Evolutionary conservation across 2,329 filamentous ascomycete species (phyloP), one percentile per base, ranked within the genome.

Genomic region (Xylaria sp.): DNA sequence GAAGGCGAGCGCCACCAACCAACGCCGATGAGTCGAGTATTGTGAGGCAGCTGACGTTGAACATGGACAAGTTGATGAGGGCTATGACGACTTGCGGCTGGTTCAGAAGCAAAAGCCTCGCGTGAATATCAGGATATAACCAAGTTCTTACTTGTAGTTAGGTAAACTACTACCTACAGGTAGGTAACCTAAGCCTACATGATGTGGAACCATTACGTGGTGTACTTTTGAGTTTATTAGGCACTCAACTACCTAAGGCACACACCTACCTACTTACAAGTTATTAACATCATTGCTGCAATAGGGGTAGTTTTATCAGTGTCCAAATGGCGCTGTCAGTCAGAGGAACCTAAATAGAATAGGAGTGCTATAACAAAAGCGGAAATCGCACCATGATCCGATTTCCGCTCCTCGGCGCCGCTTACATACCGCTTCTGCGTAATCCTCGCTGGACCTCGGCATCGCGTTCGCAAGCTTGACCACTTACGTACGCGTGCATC

Each of bases 391-490:
- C 31, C 3, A 23, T 15, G 6, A 7, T 17, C 31, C 53, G 53
- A 38, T 56, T 36, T n/a, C 23, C 53, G 53, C 53, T 56, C 31
- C 33, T 36, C 20, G 17, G 49, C 17, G 17, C 44, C 48, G 6
- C 48, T 53, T 31, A n/a, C 26, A 33, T 17, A n/a, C 4, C 48
- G 13, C 38, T 40, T 17, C 38, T 40, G 15, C 48, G 11, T 28
- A 23, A 57, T 40, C 53, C 20, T 15, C 28, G 28, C 28, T 28
- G 28, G 28, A 28, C 28, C 28, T 33, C 33, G 65, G 65, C 64
- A 38, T 67, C 65, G 65, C 61, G 42, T 60, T 67, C 65, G 65
- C 38, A 26, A 23, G 23, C 23, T 23, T n/a, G 36, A 38, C 36
- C 36, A 40, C 38, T 40, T 15, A 40, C 15, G 36, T 38, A 38